Percentiles rank a stretch among this genome's conserved stretches.
Evolutionary conservation across 345 rosid species (phyloP).

Genomic region (Erucastrum elatum): DNA sequence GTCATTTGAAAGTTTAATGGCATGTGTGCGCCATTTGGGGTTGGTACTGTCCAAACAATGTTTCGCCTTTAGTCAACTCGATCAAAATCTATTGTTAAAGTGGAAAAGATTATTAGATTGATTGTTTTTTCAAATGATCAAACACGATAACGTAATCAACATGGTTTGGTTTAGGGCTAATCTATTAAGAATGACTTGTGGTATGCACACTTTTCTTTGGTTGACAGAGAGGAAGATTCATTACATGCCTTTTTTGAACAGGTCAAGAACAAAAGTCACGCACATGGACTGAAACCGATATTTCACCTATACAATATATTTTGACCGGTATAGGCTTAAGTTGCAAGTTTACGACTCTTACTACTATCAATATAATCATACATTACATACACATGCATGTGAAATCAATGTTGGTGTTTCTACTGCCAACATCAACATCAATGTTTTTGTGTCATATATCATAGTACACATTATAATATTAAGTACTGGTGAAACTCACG

Average conservation of each 20-base stretch:
- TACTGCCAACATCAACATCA: not conserved
- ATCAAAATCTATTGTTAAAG: not conserved
- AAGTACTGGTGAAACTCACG: constrained; percentile 4
- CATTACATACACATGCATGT: constrained; percentile 2
- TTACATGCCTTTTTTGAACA: constrained; percentile 24
- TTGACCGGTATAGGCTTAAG: not conserved
- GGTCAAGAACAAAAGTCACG: constrained; percentile 19
- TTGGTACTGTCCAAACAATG: constrained; percentile 11
- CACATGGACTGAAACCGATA: constrained; percentile 16
- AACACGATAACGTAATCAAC: not conserved
- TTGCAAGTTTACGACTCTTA: not conserved
- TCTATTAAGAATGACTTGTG: constrained; percentile 11
- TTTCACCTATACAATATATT: constrained; percentile 30
- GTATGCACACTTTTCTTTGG: constrained; percentile 5
- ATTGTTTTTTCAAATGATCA: constrained; percentile 3
- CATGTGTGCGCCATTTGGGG: constrained; percentile 18
- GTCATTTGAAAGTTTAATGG: constrained; percentile 4
- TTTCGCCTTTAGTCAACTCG: constrained; percentile 5
- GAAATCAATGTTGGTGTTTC: not conserved
- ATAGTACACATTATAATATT: constrained; percentile 9
- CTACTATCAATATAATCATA: not conserved
- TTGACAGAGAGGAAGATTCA: constrained; percentile 10
- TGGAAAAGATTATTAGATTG: constrained; percentile 1
- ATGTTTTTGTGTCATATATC: not conserved
- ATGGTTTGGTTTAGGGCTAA: not conserved